phyloP scores from a whole-genome alignment of 768 basidiomycete genomes.

The Suillus paluster region DNA sequence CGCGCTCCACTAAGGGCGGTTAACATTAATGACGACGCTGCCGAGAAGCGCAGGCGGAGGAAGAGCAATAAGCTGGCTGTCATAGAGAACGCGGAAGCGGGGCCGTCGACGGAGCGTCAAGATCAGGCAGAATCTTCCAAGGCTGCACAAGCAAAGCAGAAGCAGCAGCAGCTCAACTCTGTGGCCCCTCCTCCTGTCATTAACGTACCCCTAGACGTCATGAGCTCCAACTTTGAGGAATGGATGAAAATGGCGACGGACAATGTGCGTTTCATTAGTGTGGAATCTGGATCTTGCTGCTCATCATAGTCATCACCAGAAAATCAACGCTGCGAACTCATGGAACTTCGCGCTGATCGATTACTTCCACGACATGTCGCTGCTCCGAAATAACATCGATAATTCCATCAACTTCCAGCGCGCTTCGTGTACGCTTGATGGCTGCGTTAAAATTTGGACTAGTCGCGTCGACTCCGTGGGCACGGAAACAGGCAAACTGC shows the following conservation, averaged over 20 bases:
- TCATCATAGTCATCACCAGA: constrained; percentile 52
- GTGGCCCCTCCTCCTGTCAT: constrained; percentile 60
- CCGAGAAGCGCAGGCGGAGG: constrained; percentile 82
- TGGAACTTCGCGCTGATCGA: constrained; percentile 99
- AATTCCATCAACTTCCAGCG: constrained; percentile 99
- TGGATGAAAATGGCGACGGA: constrained; percentile 99
- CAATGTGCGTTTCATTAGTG: constrained; percentile 67
- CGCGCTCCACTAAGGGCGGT: constrained; percentile 46
- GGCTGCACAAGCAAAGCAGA: constrained; percentile 55
- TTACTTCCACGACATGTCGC: constrained; percentile 98
- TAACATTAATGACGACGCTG: constrained; percentile 80
- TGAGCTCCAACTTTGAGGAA: constrained; percentile 94
- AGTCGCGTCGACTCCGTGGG: constrained; percentile 96
- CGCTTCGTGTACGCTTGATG: constrained; percentile 95
- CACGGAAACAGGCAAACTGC: constrained; percentile 93
- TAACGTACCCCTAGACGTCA: constrained; percentile 77
- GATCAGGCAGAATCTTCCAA: constrained; percentile 44
- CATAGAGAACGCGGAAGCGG: constrained; percentile 60
- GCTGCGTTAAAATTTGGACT: constrained; percentile 99
- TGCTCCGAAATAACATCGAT: constrained; percentile 89
- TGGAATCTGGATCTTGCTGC: constrained; percentile 9
- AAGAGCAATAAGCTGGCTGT: constrained; percentile 73
- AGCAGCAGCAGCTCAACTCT: constrained; percentile 62
- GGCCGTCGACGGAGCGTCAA: constrained; percentile 53
- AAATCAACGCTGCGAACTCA: constrained; percentile 97